phyloP scores from a whole-genome alignment of 1,284 basidiomycete species.

The Rhodotorula sp. region DNA sequence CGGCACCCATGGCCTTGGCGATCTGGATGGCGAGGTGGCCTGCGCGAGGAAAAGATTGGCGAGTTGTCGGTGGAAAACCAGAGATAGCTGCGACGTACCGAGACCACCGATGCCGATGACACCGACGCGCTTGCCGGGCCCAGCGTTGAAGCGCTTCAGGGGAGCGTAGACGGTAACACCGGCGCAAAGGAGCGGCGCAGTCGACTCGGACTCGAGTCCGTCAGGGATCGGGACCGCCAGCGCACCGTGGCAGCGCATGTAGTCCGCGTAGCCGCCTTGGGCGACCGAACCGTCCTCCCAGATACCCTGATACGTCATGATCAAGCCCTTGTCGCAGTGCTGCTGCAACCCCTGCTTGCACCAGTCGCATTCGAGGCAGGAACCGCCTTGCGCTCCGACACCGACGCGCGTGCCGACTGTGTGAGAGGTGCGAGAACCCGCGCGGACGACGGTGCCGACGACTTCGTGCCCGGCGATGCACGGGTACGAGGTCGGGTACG shows the following conservation, averaged over 20 bases:
- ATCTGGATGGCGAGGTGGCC: conserved; percentile 20
- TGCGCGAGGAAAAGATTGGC: not conserved
- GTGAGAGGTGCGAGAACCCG: conserved; percentile 50
- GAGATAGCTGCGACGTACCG: conserved; percentile 37
- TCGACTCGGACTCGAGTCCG: conserved; percentile 57
- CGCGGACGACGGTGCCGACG: conserved; percentile 51
- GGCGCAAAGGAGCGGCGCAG: conserved; percentile 49
- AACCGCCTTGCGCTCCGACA: conserved; percentile 53
- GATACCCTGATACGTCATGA: conserved; percentile 4
- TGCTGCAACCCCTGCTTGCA: conserved; percentile 52
- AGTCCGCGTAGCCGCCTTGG: conserved; percentile 63
- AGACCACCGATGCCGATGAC: conserved; percentile 50
- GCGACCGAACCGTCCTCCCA: conserved; percentile 50
- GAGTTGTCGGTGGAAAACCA: not conserved
- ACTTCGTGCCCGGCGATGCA: not conserved
- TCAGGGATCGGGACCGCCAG: conserved; percentile 71
- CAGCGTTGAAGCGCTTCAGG: conserved; percentile 52
- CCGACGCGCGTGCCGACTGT: conserved; percentile 54
- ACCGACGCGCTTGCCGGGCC: conserved; percentile 50
- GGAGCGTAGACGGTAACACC: conserved; percentile 54
- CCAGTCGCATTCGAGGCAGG: conserved; percentile 50
- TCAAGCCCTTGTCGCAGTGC: conserved; percentile 47
- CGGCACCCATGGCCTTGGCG: conserved; percentile 48
- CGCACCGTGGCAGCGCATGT: conserved; percentile 57
- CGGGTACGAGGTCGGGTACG: conserved; percentile 25